Percentiles rank a stretch among this genome's conserved stretches.
Evolutionary conservation across 352 stramenopile genomes (phyloP).

Genomic region (Phytophthora rubi): DNA sequence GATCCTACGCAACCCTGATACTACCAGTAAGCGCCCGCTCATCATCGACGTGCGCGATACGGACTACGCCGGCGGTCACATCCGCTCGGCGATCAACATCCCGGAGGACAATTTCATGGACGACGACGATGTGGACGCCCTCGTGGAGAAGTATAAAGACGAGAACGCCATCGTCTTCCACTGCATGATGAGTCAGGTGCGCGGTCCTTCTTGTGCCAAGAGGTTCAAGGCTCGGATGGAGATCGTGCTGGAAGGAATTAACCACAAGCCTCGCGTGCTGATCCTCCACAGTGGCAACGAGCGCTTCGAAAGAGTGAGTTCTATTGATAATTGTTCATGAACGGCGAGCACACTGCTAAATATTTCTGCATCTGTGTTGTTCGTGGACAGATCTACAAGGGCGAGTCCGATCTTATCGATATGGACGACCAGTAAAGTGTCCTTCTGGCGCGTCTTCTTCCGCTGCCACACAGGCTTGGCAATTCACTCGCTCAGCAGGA

Average conservation of each 20-base stretch:
- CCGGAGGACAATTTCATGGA: constrained; percentile 82
- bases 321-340: constrained; percentile 2
- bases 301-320: constrained; percentile 69
- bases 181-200: constrained; percentile 90
- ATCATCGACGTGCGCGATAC: constrained; percentile 84
- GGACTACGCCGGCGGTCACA: constrained; percentile 78
- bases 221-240: constrained; percentile 75
- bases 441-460: neutral
- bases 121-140: constrained; percentile 79
- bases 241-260: constrained; percentile 50
- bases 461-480: neutral
- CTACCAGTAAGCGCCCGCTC: constrained; percentile 42
- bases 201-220: constrained; percentile 78
- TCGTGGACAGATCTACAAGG: constrained; percentile 55
- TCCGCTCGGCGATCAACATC: constrained; percentile 79
- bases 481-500: constrained; percentile 8
- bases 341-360: constrained; percentile 14
- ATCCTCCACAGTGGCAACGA: constrained; percentile 81
- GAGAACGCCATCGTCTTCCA: constrained; percentile 81
- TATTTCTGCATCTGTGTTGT: constrained; percentile 27
- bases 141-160: constrained; percentile 73
- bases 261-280: constrained; percentile 58
- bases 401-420: constrained; percentile 51
- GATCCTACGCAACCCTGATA: constrained; percentile 45
- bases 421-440: constrained; percentile 28